Evolutionary conservation across 2,329 filamentous ascomycete species (phyloP).

Genomic region (Epichloe sp.): DNA sequence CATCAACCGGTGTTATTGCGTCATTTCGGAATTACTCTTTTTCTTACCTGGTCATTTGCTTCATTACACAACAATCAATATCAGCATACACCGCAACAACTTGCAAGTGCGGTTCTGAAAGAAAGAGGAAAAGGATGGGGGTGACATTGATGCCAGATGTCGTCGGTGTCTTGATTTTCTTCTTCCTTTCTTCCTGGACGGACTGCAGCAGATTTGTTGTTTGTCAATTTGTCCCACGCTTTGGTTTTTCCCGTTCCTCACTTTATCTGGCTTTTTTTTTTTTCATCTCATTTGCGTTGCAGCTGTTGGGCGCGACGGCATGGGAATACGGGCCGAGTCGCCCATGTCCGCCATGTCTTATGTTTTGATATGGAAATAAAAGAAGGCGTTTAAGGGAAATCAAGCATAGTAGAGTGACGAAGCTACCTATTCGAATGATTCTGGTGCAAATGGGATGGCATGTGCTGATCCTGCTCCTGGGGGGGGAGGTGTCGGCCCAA

Average conservation of each 20-base stretch:
- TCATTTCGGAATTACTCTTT: conserved; percentile 9
- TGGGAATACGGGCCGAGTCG: not conserved
- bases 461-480: conserved; percentile 2
- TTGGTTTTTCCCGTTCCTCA: not conserved
- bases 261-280: conserved; percentile 1
- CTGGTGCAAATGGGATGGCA: conserved; percentile 3
- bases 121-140: not conserved
- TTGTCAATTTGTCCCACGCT: not conserved
- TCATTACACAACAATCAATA: not conserved
- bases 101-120: not conserved
- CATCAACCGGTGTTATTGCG: conserved; percentile 14
- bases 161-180: not conserved
- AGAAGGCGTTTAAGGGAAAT: conserved; percentile 6
- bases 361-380: conserved; percentile 6
- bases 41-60: not conserved
- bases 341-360: not conserved
- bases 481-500: not conserved
- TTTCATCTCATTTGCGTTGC: not conserved
- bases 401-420: conserved; percentile 6
- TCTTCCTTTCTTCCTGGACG: not conserved
- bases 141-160: not conserved
- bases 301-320: not conserved
- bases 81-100: not conserved
- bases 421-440: not conserved
- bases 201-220: not conserved